A percentile compares a stretch with the other conserved stretches of the same genome.
Evolutionary conservation across 1,284 basidiomycete species (phyloP).

Genomic region (Tausonia pullulans): DNA sequence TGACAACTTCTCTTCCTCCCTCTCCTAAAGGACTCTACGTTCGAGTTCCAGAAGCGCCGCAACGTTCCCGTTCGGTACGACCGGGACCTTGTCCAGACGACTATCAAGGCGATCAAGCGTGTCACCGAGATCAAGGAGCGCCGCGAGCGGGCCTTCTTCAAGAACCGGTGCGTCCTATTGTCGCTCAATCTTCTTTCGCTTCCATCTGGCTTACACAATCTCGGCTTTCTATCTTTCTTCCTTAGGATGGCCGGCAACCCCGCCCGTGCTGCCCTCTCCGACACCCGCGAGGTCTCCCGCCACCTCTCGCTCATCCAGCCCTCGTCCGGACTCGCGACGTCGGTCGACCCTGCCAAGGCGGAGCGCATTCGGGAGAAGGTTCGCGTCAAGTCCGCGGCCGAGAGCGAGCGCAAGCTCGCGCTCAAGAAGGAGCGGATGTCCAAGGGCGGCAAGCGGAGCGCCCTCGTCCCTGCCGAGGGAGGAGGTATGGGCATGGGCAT

Average conservation of each 20-base stretch:
- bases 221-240: slow-evolving; percentile 10
- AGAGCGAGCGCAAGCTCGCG: slow-evolving; percentile 34
- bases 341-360: slow-evolving; percentile 27
- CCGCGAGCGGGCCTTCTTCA: slow-evolving; percentile 95
- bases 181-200: not conserved
- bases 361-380: slow-evolving; percentile 56
- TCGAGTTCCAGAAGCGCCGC: slow-evolving; percentile 98
- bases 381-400: slow-evolving; percentile 55
- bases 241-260: slow-evolving; percentile 62
- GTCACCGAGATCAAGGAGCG: slow-evolving; percentile 83
- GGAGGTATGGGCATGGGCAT: slow-evolving; percentile 40
- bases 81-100: slow-evolving; percentile 83
- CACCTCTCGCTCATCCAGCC: slow-evolving; percentile 62
- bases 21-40: slow-evolving; percentile 72
- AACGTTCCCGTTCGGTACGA: slow-evolving; percentile 97
- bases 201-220: not conserved
- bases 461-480: slow-evolving; percentile 45
- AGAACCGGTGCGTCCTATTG: slow-evolving; percentile 54
- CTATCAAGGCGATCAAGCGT: slow-evolving; percentile 95
- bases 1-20: not conserved
- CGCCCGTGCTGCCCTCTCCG: slow-evolving; percentile 27
- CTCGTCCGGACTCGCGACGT: slow-evolving; percentile 38
- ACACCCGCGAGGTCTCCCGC: slow-evolving; percentile 44
- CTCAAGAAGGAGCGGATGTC: slow-evolving; percentile 54
- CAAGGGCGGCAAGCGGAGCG: slow-evolving; percentile 46